Conservation (phyloP, 805 yeast genomes). For the Saturnispora mendoncae region DNA sequence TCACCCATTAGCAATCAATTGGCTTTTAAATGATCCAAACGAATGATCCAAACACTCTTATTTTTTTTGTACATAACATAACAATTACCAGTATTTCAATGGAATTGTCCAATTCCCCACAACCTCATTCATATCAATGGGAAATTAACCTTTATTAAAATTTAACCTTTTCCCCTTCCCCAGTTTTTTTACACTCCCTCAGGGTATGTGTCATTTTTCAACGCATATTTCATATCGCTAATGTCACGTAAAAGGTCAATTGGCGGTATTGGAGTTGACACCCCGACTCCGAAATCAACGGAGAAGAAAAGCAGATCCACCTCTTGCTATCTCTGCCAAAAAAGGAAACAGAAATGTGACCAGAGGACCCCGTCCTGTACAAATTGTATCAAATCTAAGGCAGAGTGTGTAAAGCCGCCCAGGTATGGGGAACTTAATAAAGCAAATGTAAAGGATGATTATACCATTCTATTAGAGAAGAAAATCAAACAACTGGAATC, state of each 20-base stretch:
- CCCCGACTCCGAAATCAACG: not conserved
- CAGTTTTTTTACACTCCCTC: no score
- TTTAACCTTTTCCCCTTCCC: not conserved
- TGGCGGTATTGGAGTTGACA: not conserved
- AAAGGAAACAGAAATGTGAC: slow-evolving; percentile 56
- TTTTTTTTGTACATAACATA: no score
- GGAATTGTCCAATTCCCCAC: no score
- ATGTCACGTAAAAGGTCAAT: not conserved
- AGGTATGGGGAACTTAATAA: slow-evolving; percentile 37
- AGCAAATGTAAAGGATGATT: slow-evolving; percentile 43
- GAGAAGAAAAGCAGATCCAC: slow-evolving; percentile 51
- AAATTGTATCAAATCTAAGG: slow-evolving; percentile 56
- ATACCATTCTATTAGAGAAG: slow-evolving; percentile 47
- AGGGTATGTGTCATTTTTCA: no score
- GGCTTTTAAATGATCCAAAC: slow-evolving; percentile 35
- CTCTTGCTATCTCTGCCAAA: slow-evolving; percentile 48
- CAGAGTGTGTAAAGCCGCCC: slow-evolving; percentile 55
- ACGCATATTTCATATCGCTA: no score
- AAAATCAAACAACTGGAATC: slow-evolving; percentile 45
- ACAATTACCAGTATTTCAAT: no score
- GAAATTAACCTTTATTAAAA: no score
- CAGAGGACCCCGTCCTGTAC: slow-evolving; percentile 58
- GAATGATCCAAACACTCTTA: not conserved
- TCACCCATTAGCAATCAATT: slow-evolving; percentile 64
- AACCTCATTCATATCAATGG: no score